phyloP scores from a whole-genome alignment of 2,329 filamentous ascomycete species.

The Ophiostoma sp. region DNA sequence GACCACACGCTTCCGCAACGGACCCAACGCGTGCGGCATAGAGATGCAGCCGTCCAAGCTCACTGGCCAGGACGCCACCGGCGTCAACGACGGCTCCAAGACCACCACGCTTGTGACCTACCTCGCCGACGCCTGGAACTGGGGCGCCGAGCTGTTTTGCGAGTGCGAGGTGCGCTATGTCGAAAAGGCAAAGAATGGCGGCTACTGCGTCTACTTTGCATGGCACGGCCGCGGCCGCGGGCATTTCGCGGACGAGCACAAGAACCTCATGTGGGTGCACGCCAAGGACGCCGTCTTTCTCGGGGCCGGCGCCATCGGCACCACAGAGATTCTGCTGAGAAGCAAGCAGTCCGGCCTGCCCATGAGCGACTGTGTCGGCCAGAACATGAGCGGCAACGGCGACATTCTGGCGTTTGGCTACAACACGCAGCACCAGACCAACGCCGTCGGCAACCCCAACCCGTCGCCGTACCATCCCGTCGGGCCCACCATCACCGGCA shows the following conservation, averaged over 20 bases:
- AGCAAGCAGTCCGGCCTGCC: slow-evolving; percentile 54
- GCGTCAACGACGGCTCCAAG: slow-evolving; percentile 63
- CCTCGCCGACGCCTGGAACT: slow-evolving; percentile 64
- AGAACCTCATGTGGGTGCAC: slow-evolving; percentile 62
- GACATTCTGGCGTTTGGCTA: slow-evolving; percentile 62
- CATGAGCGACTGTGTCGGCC: slow-evolving; percentile 54
- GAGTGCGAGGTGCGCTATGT: slow-evolving; percentile 62
- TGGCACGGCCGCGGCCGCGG: slow-evolving; percentile 58
- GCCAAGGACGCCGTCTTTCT: slow-evolving; percentile 61
- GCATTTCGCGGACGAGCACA: slow-evolving; percentile 51
- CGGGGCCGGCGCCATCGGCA: slow-evolving; percentile 59
- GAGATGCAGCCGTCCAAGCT: slow-evolving; percentile 56
- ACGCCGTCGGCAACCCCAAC: slow-evolving; percentile 49
- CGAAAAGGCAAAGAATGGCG: slow-evolving; percentile 47
- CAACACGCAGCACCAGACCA: slow-evolving; percentile 53
- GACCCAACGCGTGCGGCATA: slow-evolving; percentile 59
- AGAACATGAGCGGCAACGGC: slow-evolving; percentile 61
- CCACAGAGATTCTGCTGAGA: slow-evolving; percentile 60
- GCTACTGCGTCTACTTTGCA: slow-evolving; percentile 60
- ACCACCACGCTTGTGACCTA: slow-evolving; percentile 63
- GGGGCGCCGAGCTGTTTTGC: slow-evolving; percentile 67
- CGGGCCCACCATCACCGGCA: slow-evolving; percentile 58
- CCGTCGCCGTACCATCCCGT: slow-evolving; percentile 49
- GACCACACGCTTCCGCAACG: slow-evolving; percentile 58
- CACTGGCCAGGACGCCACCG: slow-evolving; percentile 59